Evolutionary conservation across 495 filamentous ascomycete species (phyloP).

Genomic region (Hyaloscypha bicolor): DNA sequence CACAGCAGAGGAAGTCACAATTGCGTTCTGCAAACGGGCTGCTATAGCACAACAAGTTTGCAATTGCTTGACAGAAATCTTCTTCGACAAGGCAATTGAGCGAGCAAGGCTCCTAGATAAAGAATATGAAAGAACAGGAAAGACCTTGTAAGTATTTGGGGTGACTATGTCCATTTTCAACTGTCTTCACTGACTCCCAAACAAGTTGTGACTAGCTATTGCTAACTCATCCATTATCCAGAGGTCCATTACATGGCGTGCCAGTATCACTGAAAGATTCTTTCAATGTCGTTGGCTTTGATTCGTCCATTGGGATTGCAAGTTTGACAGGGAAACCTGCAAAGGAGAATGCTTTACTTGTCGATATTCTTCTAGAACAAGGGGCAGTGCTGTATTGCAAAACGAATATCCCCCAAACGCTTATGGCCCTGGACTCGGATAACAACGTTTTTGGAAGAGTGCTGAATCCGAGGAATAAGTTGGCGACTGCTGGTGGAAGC

Average conservation of each 20-base stretch:
- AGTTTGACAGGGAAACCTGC: constrained; percentile 54
- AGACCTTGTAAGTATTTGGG: constrained; percentile 33
- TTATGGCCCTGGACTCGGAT: constrained; percentile 55
- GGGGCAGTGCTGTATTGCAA: constrained; percentile 66
- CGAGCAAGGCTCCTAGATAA: constrained; percentile 62
- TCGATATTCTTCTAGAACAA: constrained; percentile 43
- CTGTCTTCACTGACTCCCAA: too few relatives aligned
- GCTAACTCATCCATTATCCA: too few relatives aligned
- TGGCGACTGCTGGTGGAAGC: constrained; percentile 63
- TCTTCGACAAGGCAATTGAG: constrained; percentile 61
- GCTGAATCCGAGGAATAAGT: constrained; percentile 62
- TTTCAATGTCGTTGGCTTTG: constrained; percentile 61
- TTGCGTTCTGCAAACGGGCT: constrained; percentile 51
- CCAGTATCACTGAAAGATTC: constrained; percentile 68
- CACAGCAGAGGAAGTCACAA: constrained; percentile 45
- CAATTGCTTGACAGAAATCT: constrained; percentile 68
- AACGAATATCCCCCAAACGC: constrained; percentile 61
- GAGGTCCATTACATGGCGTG: constrained; percentile 67
- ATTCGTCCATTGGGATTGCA: constrained; percentile 62
- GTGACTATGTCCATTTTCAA: too few relatives aligned
- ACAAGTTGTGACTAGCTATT: too few relatives aligned
- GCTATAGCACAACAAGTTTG: constrained; percentile 63
- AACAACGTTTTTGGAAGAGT: constrained; percentile 71
- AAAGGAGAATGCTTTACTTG: constrained; percentile 49
- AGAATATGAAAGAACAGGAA: constrained; percentile 44